Evolutionary conservation across 2,329 filamentous ascomycete genomes (phyloP), one percentile per base, ranked within the genome.

Genomic region (Seiridium unicorne): DNA sequence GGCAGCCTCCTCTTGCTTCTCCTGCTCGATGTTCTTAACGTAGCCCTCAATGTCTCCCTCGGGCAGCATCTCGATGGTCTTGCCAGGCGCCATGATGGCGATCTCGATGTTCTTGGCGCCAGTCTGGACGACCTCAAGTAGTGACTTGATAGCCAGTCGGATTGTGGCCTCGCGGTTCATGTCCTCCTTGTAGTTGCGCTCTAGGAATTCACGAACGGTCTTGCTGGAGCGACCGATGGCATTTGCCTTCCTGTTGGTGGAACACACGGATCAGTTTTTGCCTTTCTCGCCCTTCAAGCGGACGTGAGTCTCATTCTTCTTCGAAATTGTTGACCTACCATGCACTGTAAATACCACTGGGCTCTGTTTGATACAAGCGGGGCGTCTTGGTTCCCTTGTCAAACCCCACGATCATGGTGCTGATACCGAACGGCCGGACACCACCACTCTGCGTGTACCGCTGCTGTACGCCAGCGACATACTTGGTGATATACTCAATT

Each of bases 71-170:
- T 98, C 93, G 64, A 99, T 87, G 13, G 84, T 77, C 82, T 97
- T 93, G 57, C 92, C 93, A 5, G 95, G 93, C 6, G 92, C 91
- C 93, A 98, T 97, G 73, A 99, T 89, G 61, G 96, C 95, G 72
- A 99, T 98, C 81, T 99, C 95, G 72, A 99, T 99, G 79, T 99
- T 99, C 88, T 99, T 99, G 57, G 95, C 95, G 64, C 95, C 95
- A 3, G 95, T 99, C 80, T 99, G 95, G 63, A 99, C 95, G 58
- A 99, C 95, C 78, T 99, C 95, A 62, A 99, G 82, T 65, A 99
- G 85, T 44, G 95, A 99, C 84, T 99, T 99, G 83, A 99, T 96
- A 6, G 95, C 95, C 69, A 99, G 84, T 74, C 96, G 93, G 76
- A 99, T 96, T 47, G 96, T 98, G 70, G 92, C 89, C 79, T 97